Evolutionary conservation across 805 yeast species (phyloP).

Genomic region (Lipomyces spencermartinsiae): DNA sequence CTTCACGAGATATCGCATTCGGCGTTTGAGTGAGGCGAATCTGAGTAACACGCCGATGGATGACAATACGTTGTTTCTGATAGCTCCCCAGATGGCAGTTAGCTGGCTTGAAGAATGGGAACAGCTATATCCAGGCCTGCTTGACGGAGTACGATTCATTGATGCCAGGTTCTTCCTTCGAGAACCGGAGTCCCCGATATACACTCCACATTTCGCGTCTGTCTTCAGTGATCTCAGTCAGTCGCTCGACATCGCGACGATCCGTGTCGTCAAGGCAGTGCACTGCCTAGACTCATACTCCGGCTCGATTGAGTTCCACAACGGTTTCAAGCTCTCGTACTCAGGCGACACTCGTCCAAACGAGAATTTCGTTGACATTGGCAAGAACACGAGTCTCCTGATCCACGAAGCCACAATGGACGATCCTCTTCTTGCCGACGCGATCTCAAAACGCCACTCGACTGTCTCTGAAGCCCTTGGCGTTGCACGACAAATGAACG

Average conservation of each 20-base stretch:
- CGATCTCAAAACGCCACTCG: constrained; percentile 80
- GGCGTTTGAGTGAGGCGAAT: constrained; percentile 47
- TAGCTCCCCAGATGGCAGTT: constrained; percentile 77
- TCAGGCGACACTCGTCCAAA: constrained; percentile 97
- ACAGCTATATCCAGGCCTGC: constrained; percentile 47
- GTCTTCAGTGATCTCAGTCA: constrained; percentile 40
- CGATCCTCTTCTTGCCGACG: constrained; percentile 77
- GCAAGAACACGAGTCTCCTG: constrained; percentile 69
- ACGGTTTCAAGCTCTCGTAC: constrained; percentile 72
- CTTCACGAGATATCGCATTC: constrained; percentile 17
- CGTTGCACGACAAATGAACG: constrained; percentile 73
- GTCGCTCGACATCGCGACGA: constrained; percentile 44
- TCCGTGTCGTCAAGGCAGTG: constrained; percentile 73
- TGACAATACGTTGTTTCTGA: constrained; percentile 56
- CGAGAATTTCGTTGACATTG: constrained; percentile 66
- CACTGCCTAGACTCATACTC: constrained; percentile 89
- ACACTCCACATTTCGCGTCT: neutral
- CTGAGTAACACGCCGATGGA: constrained; percentile 45
- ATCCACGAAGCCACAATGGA: constrained; percentile 95
- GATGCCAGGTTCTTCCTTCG: constrained; percentile 6
- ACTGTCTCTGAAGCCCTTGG: constrained; percentile 86
- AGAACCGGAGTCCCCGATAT: neutral
- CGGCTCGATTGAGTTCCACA: constrained; percentile 57
- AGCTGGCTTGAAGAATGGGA: constrained; percentile 75
- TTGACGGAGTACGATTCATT: constrained; percentile 18